These are phyloP conservation scores for Boletus tomentosulus DNA, from an alignment of 768 basidiomycete species.

Conservation along the genomic window DNA sequence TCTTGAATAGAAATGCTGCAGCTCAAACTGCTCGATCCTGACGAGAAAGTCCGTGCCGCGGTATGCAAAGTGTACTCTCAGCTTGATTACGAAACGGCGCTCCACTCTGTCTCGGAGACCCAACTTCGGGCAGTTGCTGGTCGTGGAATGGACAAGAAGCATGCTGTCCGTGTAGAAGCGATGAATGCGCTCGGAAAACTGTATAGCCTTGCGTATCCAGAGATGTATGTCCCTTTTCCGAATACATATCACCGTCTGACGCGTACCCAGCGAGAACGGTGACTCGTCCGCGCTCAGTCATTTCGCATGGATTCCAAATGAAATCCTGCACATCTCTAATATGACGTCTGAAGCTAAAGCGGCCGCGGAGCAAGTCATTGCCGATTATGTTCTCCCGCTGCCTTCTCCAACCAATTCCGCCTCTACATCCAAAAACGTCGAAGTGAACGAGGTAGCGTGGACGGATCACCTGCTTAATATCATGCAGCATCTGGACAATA, in stretches of 20 bases:
- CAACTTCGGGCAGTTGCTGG: conserved; percentile 64
- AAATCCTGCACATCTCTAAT: conserved; percentile 56
- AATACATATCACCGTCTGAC: conserved; percentile 2
- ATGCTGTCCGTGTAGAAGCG: conserved; percentile 68
- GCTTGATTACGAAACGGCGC: conserved; percentile 85
- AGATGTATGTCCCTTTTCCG: conserved; percentile 65
- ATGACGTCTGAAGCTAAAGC: conserved; percentile 56
- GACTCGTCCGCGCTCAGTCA: conserved; percentile 68
- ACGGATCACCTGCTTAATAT: conserved; percentile 75
- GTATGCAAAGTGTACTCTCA: conserved; percentile 77
- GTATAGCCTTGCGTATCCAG: conserved; percentile 78
- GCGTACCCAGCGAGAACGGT: conserved; percentile 62
- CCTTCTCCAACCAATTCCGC: conserved; percentile 44
- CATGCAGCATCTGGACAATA: conserved; percentile 64
- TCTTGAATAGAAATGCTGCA: conserved; percentile 48
- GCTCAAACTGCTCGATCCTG: conserved; percentile 75
- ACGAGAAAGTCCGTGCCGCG: conserved; percentile 86
- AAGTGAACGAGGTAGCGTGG: conserved; percentile 80
- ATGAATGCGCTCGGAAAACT: conserved; percentile 71
- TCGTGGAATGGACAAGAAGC: conserved; percentile 82
- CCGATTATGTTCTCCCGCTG: conserved; percentile 79
- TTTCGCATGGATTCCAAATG: conserved; percentile 91
- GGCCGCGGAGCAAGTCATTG: conserved; percentile 61
- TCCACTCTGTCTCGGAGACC: conserved; percentile 69
- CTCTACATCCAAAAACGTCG: conserved; percentile 43